phyloP scores from a whole-genome alignment of 1,284 basidiomycete genomes.

The Mycena sp. region DNA sequence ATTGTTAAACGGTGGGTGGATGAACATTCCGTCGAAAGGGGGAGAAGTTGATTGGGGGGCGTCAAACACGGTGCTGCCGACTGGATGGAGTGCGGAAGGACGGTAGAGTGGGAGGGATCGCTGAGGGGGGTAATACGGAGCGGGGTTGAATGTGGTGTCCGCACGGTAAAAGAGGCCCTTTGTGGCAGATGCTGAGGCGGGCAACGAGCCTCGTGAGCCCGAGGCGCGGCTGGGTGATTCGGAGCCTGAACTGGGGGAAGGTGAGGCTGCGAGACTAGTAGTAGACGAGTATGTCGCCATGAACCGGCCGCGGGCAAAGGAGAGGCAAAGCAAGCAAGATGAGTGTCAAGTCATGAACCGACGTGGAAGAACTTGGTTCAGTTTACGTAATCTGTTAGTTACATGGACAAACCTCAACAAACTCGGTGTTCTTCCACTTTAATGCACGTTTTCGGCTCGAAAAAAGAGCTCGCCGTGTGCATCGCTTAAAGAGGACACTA shows the following conservation, averaged over 20 bases:
- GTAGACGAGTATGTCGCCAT: conserved; percentile 19
- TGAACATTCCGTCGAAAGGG: conserved; percentile 28
- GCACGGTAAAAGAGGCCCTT: conserved; percentile 17
- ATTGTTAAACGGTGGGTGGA: conserved; percentile 26
- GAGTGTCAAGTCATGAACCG: conserved; percentile 13
- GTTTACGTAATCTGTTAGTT: background rate
- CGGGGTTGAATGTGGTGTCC: conserved; percentile 25
- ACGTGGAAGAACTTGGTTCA: conserved; percentile 23
- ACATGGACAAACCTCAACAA: background rate
- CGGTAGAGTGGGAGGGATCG: conserved; percentile 12
- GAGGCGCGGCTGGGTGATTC: conserved; percentile 22
- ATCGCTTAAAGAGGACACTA: no score
- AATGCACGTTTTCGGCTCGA: background rate
- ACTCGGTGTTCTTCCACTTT: background rate
- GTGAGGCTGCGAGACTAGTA: conserved; percentile 10
- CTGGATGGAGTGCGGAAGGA: background rate
- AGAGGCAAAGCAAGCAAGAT: background rate
- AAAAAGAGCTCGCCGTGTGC: no score
- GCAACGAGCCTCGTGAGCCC: conserved; percentile 14
- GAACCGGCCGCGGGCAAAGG: background rate
- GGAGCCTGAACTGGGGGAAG: conserved; percentile 18
- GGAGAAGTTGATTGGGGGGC: conserved; percentile 21
- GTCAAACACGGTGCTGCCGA: conserved; percentile 13
- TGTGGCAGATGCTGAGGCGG: conserved; percentile 18
- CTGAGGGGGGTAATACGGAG: conserved; percentile 19